Conservation (phyloP, 371 early-diverging fungal genomes). For the Blakeslea trispora region DNA sequence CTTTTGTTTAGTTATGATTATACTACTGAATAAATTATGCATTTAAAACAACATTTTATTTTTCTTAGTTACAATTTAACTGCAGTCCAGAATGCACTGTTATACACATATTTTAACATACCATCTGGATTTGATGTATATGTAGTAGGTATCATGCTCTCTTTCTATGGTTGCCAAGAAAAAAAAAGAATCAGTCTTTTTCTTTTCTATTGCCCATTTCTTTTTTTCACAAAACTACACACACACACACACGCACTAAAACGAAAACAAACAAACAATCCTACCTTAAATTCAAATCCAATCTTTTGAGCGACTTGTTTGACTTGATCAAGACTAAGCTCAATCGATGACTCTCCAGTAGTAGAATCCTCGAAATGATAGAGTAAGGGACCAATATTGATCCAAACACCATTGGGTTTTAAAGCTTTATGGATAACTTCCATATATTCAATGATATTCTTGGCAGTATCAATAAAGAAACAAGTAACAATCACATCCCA, state of each 20-base stretch:
- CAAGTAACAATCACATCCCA: constrained; percentile 94
- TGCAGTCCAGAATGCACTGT: constrained; percentile 65
- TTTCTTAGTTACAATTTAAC: constrained; percentile 41
- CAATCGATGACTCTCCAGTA: constrained; percentile 76
- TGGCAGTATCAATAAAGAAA: constrained; percentile 96
- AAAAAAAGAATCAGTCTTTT: too few relatives aligned
- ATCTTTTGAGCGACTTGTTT: constrained; percentile 59
- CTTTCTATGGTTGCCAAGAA: too few relatives aligned
- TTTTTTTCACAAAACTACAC: too few relatives aligned
- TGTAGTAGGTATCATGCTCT: constrained; percentile 33
- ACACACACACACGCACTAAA: too few relatives aligned
- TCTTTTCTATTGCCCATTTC: too few relatives aligned
- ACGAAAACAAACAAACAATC: constrained; percentile 1
- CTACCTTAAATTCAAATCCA: constrained; percentile 75
- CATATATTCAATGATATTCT: constrained; percentile 86
- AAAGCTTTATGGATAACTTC: constrained; percentile 77
- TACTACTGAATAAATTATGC: too few relatives aligned
- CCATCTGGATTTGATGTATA: constrained; percentile 63
- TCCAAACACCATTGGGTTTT: constrained; percentile 90
- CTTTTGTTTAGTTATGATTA: too few relatives aligned
- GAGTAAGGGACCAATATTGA: constrained; percentile 90
- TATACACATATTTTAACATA: constrained; percentile 86
- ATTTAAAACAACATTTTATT: too few relatives aligned
- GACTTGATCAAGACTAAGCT: constrained; percentile 86
- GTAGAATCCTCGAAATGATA: constrained; percentile 91